phyloP scores from a whole-genome alignment of 2,329 filamentous ascomycete species.

The Grosmannia huntii region DNA sequence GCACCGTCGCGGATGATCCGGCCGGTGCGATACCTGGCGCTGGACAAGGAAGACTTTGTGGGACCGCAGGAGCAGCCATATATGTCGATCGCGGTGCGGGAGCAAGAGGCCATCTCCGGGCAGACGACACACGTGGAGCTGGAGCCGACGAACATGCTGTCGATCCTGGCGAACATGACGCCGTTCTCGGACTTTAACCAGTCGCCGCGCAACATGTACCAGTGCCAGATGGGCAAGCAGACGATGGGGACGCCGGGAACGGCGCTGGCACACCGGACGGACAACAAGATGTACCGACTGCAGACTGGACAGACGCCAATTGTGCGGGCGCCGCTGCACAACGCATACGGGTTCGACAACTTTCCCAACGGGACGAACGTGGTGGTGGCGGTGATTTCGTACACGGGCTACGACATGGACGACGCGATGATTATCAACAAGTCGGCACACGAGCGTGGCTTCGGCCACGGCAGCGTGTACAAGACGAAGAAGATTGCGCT shows the following conservation, averaged over 20 bases:
- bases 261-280: conserved; percentile 72
- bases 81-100: conserved; percentile 93
- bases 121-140: conserved; percentile 89
- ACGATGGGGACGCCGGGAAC: conserved; percentile 95
- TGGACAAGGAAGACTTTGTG: conserved; percentile 76
- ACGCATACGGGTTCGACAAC: conserved; percentile 93
- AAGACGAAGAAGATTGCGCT: conserved; percentile 90
- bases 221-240: conserved; percentile 99
- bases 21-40: conserved; percentile 80
- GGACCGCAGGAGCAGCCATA: conserved; percentile 94
- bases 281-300: conserved; percentile 92
- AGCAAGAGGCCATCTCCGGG: conserved; percentile 75
- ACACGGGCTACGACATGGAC: conserved; percentile 99
- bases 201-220: conserved; percentile 97
- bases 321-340: conserved; percentile 83
- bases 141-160: conserved; percentile 90
- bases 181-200: conserved; percentile 99
- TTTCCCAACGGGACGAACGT: conserved; percentile 95
- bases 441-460: conserved; percentile 87
- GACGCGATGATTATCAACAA: conserved; percentile 99
- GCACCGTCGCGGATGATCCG: conserved; percentile 76
- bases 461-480: conserved; percentile 92
- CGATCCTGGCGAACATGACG: conserved; percentile 96
- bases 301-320: conserved; percentile 95
- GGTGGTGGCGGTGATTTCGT: conserved; percentile 93